A percentile compares a stretch with the other conserved stretches of the same genome.
Conservation (phyloP, 257 asterid genomes). For the Jaltomata sinuosa region DNA sequence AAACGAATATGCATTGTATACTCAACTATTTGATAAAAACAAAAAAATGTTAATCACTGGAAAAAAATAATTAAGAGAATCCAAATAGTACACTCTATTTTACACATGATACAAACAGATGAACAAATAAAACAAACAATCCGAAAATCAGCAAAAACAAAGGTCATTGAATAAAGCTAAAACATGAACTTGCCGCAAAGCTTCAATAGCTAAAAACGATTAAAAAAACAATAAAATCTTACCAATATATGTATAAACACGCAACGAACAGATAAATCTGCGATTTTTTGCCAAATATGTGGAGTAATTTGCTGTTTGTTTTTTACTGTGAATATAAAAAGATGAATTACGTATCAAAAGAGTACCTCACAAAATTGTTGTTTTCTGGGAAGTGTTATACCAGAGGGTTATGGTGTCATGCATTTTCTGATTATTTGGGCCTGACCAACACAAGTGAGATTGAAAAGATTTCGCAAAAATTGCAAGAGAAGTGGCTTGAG, state of each 20-base stretch:
- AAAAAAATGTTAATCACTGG: not conserved
- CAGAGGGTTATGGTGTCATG: too few species aligned
- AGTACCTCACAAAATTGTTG: too few species aligned
- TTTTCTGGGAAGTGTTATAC: too few species aligned
- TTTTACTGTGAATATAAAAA: too few species aligned
- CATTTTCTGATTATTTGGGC: too few species aligned
- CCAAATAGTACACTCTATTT: not conserved
- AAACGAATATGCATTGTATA: not conserved
- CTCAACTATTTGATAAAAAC: not conserved
- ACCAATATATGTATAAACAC: not conserved
- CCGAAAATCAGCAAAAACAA: not conserved
- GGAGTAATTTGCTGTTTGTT: too few species aligned
- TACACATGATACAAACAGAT: not conserved
- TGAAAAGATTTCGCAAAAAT: too few species aligned
- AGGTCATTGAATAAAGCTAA: not conserved
- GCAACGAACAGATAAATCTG: not conserved
- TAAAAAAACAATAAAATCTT: not conserved
- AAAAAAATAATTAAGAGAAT: not conserved
- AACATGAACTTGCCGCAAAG: not conserved
- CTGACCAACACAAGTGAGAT: too few species aligned
- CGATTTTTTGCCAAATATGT: too few species aligned
- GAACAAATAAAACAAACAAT: not conserved
- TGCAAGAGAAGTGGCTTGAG: too few species aligned
- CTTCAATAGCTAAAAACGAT: not conserved
- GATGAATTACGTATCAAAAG: too few species aligned